A percentile compares a stretch with the other conserved stretches of the same genome.
Evolutionary conservation across 345 rosid genomes (phyloP).

Genomic region (Moricandia arvensis): DNA sequence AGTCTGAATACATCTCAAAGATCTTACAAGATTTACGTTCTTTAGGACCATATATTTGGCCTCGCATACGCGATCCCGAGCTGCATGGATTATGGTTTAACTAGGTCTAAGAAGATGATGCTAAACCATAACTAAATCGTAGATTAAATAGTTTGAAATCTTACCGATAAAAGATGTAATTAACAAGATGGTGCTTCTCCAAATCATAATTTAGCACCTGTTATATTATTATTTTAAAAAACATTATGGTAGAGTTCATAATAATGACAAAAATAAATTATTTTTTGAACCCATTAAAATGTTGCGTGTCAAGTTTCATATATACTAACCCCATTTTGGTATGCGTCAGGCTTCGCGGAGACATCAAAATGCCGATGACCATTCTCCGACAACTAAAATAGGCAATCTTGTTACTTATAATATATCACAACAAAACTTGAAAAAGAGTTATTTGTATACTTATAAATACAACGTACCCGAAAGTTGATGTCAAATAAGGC

Average conservation of each 20-base stretch:
- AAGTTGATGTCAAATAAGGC: not conserved
- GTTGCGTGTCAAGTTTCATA: not conserved
- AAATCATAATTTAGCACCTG: not conserved
- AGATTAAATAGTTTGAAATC: not conserved
- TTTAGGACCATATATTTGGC: not conserved
- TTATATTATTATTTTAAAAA: not conserved
- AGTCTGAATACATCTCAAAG: not conserved
- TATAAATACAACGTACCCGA: not conserved
- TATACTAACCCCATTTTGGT: not conserved
- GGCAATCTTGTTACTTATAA: not conserved
- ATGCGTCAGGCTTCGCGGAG: not conserved
- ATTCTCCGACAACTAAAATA: not conserved
- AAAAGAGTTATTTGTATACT: not conserved
- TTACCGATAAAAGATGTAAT: not conserved
- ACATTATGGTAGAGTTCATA: not conserved
- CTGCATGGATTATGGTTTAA: not conserved
- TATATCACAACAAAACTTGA: not conserved
- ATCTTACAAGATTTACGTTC: not conserved
- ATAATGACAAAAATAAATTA: not conserved
- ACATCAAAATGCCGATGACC: not conserved
- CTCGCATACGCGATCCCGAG: not conserved
- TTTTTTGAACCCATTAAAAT: not conserved
- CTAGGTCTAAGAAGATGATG: not conserved
- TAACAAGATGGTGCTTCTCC: not conserved
- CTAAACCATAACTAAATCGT: not conserved